Evolutionary conservation across 345 rosid species (phyloP), one percentile per base, ranked within the genome.

Genomic region (Lepidium africanum): DNA sequence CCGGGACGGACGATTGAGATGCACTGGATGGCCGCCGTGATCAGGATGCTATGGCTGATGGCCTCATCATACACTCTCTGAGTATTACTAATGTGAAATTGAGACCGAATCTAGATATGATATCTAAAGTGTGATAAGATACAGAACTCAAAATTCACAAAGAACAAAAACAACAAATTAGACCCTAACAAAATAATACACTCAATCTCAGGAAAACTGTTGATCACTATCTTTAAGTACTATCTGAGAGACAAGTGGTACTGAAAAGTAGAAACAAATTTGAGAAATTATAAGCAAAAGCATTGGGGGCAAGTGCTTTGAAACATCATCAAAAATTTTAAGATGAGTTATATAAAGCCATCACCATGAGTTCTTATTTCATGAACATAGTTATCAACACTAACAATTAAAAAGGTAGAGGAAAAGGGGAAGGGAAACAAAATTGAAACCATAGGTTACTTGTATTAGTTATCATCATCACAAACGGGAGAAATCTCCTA

Each of bases 331-430:
- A 58, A 70, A 70, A 51, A 25, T 4, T n/a, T 10, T 1, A 61
- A 21, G 52, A 9, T 32, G 67, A 52, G 32, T 61, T 60, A 61
- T 62, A 61, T 42, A 42, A 52, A 53, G 27, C 57, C 76, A 71
- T 71, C 9, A 21, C 63, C 64, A 63, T 41, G 53, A 70, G 68
- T 53, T 53, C 70, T 71, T 71, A 71, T 71, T 71, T 27, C 70
- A 63, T 38, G 7, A 63, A 71, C 63, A 71, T 2, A 13, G 2
- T 10, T 71, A 71, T 71, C 56, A 3, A 46, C 63, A 71, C 42
- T 59, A 62, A 43, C 6, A 16, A 19, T 47, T 47, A 21, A 21
- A 21, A 21, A 21, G 23, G 23, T 21, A 21, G 23, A 21, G 23
- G 23, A 21, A 21, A 21, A 2, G 23, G 23, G 23, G 23, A 21